Conservation (phyloP, 2,329 filamentous ascomycete species). For the Setomelanomma holmii region DNA sequence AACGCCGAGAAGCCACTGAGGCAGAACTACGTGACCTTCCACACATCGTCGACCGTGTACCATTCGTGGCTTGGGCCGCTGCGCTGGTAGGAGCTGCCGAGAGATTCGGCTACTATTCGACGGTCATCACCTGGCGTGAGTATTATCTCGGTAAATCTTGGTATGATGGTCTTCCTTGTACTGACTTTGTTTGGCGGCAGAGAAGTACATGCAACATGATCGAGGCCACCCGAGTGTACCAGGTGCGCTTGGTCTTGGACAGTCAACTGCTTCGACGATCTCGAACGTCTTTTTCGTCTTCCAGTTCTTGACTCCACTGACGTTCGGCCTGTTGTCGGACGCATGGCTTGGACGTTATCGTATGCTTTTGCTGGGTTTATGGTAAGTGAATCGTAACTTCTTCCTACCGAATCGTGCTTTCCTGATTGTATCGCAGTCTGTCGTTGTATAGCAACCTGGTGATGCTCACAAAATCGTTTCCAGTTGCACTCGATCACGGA, state of each 20-base stretch:
- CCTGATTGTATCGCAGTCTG: not conserved
- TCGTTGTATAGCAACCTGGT: not conserved
- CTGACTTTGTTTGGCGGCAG: no score
- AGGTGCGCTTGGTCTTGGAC: conserved; percentile 29
- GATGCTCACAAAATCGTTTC: conserved; percentile 9
- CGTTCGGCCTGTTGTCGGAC: conserved; percentile 43
- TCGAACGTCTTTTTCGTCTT: conserved; percentile 20
- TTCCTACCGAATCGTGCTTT: no score
- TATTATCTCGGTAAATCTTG: no score
- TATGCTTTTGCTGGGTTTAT: conserved; percentile 37
- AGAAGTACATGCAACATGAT: conserved; percentile 30
- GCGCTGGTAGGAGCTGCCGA: conserved; percentile 13
- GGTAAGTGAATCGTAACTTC: not conserved
- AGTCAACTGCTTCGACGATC: conserved; percentile 25
- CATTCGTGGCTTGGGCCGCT: conserved; percentile 13
- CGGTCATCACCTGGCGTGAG: conserved; percentile 6
- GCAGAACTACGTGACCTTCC: conserved; percentile 13
- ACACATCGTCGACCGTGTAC: conserved; percentile 12
- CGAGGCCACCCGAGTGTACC: conserved; percentile 19
- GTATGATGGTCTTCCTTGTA: no score
- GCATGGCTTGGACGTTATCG: conserved; percentile 44
- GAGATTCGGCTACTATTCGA: conserved; percentile 13
- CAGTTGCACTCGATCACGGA: conserved; percentile 3
- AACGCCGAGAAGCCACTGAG: conserved; percentile 4
- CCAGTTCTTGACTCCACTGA: conserved; percentile 28